A percentile compares a stretch with the other conserved stretches of the same genome.
Conservation (phyloP, 805 yeast genomes). For the Wickerhamomyces canadensis region DNA sequence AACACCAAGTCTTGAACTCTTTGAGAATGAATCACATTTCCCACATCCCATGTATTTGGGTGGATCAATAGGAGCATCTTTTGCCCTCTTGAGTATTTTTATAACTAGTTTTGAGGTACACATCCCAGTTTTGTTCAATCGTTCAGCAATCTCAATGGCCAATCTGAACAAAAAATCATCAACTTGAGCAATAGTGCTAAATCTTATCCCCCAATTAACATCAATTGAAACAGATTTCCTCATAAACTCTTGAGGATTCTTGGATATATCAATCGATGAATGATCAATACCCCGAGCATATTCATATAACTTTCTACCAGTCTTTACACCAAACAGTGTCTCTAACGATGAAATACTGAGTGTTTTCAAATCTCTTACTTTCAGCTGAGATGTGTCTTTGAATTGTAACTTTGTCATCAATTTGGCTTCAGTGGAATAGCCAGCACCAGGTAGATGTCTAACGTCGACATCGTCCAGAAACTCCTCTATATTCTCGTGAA, state of each 20-base stretch:
- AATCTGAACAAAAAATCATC: conserved; percentile 57
- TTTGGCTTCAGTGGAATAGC: conserved; percentile 43
- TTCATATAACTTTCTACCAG: conserved; percentile 58
- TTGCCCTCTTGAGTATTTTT: conserved; percentile 58
- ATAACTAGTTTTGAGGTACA: conserved; percentile 56
- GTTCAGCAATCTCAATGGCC: conserved; percentile 49
- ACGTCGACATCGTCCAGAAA: conserved; percentile 25
- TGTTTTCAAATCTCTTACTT: conserved; percentile 33
- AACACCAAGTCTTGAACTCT: conserved; percentile 53
- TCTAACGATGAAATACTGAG: conserved; percentile 33
- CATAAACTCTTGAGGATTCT: conserved; percentile 42
- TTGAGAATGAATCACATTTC: conserved; percentile 56
- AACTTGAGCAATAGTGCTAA: conserved; percentile 53
- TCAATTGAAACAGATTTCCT: conserved; percentile 83
- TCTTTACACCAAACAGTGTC: conserved; percentile 57
- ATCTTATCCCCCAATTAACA: conserved; percentile 86
- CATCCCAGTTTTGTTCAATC: conserved; percentile 43
- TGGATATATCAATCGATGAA: conserved; percentile 49
- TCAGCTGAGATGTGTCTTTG: conserved; percentile 17
- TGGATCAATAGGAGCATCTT: conserved; percentile 67
- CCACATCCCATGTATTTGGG: conserved; percentile 87
- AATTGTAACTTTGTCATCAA: conserved; percentile 30
- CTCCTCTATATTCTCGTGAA: conserved; percentile 32
- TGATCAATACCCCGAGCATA: conserved; percentile 66
- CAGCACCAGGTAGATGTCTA: conserved; percentile 57